These are phyloP conservation scores for Trametes cinnabarina DNA, from an alignment of 768 basidiomycete genomes.

Conservation along the genomic window DNA sequence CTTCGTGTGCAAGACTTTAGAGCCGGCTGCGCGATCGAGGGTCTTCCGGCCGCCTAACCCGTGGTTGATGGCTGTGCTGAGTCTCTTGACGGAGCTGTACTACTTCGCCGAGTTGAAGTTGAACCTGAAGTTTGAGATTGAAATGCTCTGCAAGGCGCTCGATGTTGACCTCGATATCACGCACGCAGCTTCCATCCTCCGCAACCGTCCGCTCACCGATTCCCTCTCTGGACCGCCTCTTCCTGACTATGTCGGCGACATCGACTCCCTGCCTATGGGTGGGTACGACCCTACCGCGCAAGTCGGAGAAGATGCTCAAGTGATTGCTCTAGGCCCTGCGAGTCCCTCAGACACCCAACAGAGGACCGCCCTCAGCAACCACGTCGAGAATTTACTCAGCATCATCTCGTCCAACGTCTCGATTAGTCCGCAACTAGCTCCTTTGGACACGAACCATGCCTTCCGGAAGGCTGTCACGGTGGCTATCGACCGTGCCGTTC, in stretches of 20 bases:
- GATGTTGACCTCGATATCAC: conserved; percentile 83
- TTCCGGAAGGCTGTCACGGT: conserved; percentile 91
- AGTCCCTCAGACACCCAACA: conserved; percentile 58
- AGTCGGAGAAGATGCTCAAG: conserved; percentile 54
- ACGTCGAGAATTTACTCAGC: conserved; percentile 78
- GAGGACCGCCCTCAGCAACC: conserved; percentile 60
- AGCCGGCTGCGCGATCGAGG: conserved; percentile 83
- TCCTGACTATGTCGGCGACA: conserved; percentile 78
- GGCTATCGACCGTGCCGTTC: conserved; percentile 90
- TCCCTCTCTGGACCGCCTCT: conserved; percentile 57
- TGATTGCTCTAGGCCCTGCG: conserved; percentile 58
- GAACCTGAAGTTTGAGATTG: conserved; percentile 98
- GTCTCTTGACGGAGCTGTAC: conserved; percentile 92
- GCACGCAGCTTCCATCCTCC: conserved; percentile 79
- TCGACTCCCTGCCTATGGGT: conserved; percentile 75
- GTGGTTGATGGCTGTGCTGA: conserved; percentile 95
- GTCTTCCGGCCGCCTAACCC: conserved; percentile 97
- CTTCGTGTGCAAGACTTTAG: conserved; percentile 96
- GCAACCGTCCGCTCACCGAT: conserved; percentile 68
- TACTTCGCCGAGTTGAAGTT: conserved; percentile 94
- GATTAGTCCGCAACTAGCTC: conserved; percentile 74
- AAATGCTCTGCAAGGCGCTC: conserved; percentile 90
- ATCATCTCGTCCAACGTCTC: conserved; percentile 69
- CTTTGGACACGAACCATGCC: conserved; percentile 69
- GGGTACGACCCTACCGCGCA: conserved; percentile 57